Percentiles rank a stretch among this genome's conserved stretches.
phyloP scores from a whole-genome alignment of 2,329 filamentous ascomycete genomes.

The Trichophyton rubrum region DNA sequence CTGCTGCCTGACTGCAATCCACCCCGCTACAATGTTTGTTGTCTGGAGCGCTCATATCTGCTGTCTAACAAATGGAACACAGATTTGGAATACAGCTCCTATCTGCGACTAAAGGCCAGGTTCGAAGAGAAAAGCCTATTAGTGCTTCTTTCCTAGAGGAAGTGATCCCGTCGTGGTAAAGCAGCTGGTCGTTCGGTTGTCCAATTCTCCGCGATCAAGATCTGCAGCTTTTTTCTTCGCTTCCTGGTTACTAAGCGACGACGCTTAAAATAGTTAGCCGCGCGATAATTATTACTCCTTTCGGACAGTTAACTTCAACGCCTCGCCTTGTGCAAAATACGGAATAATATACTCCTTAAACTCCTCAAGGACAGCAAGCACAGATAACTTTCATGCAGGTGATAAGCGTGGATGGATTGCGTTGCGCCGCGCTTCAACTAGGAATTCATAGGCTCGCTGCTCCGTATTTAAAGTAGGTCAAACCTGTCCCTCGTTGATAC shows the following conservation, averaged over 20 bases:
- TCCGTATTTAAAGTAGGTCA: no score
- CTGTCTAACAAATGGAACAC: neutral
- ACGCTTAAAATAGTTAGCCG: neutral
- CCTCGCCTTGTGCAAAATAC: no score
- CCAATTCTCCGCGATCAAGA: neutral
- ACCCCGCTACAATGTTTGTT: conserved; percentile 53
- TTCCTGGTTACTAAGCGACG: neutral
- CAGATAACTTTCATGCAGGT: no score
- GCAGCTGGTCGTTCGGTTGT: neutral
- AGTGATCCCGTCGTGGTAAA: neutral
- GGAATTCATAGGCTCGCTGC: no score
- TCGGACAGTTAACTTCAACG: no score
- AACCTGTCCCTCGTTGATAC: no score
- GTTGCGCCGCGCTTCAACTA: no score
- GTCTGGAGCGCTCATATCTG: neutral
- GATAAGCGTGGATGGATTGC: no score
- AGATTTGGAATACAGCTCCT: neutral
- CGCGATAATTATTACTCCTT: neutral
- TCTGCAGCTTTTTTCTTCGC: neutral
- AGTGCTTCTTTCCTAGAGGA: neutral
- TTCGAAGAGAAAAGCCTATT: neutral
- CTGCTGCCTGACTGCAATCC: conserved; percentile 78
- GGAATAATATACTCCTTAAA: no score
- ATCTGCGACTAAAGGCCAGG: neutral
- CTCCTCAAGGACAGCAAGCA: no score